These are phyloP conservation scores for Starmera caribaea DNA, from an alignment of 805 yeast genomes.

Conservation along the genomic window DNA sequence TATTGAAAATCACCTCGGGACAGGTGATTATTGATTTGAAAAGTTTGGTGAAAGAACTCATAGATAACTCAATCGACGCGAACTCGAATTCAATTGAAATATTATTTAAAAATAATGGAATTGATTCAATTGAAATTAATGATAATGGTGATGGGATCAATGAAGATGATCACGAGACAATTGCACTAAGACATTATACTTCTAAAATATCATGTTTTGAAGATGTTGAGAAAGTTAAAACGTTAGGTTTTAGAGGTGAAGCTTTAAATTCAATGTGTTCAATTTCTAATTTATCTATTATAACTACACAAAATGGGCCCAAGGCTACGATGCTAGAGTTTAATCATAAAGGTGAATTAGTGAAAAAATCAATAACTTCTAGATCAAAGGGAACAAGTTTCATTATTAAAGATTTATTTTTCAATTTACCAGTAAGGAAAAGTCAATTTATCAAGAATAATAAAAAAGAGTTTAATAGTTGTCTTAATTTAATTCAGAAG, in stretches of 20 bases:
- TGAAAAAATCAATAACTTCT: conserved; percentile 28
- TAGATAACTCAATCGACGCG: conserved; percentile 87
- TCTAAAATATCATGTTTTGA: conserved; percentile 53
- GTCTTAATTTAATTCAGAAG: conserved; percentile 52
- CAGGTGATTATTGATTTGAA: conserved; percentile 81
- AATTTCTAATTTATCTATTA: conserved; percentile 36
- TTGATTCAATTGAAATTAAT: conserved; percentile 54
- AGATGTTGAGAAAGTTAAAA: conserved; percentile 38
- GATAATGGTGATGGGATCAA: conserved; percentile 66
- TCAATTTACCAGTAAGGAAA: conserved; percentile 70
- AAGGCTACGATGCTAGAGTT: conserved; percentile 47
- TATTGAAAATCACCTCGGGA: conserved; percentile 79
- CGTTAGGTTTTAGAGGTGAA: conserved; percentile 77
- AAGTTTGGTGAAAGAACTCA: conserved; percentile 72
- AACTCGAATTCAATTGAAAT: conserved; percentile 58
- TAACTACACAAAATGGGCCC: conserved; percentile 45
- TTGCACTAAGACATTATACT: conserved; percentile 58
- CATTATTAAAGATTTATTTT: conserved; percentile 47
- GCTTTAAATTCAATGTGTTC: conserved; percentile 66
- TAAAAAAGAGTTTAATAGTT: conserved; percentile 63
- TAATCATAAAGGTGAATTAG: conserved; percentile 44
- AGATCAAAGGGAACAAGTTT: conserved; percentile 68
- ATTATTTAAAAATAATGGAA: conserved; percentile 59
- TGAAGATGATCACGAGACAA: conserved; percentile 36
- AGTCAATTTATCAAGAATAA: conserved; percentile 59